A percentile compares a stretch with the other conserved stretches of the same genome.
Evolutionary conservation across 1,284 basidiomycete species (phyloP).

Genomic region (Apiotrichum montevideense): DNA sequence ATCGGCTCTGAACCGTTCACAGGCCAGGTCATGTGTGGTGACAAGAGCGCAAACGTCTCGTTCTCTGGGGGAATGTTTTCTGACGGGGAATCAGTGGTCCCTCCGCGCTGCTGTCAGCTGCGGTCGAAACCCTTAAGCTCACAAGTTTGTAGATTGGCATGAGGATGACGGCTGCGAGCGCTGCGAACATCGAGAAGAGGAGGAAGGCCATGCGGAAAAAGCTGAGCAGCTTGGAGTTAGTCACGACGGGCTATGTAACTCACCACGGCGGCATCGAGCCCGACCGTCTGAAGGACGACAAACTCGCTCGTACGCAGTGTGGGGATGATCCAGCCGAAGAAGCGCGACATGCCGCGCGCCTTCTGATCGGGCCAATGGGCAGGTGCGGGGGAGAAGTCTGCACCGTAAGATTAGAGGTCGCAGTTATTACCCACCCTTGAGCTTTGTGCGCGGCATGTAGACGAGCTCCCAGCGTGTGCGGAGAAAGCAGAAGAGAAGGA

Average conservation of each 20-base stretch:
- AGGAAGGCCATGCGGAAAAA: conserved; percentile 95
- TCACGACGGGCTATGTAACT: conserved; percentile 29
- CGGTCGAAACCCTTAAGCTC: conserved; percentile 25
- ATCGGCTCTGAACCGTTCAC: not conserved
- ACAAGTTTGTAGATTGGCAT: conserved; percentile 89
- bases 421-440: conserved; percentile 65
- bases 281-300: conserved; percentile 92
- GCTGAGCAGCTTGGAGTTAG: conserved; percentile 62
- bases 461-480: conserved; percentile 80
- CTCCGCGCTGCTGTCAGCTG: conserved; percentile 57
- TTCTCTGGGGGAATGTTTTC: conserved; percentile 54
- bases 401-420: not conserved
- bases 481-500: conserved; percentile 81
- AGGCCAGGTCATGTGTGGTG: not conserved
- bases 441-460: conserved; percentile 86
- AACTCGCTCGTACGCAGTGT: conserved; percentile 86
- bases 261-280: conserved; percentile 89
- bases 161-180: conserved; percentile 69
- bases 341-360: conserved; percentile 32
- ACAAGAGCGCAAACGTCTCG: not conserved
- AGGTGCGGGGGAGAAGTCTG: conserved; percentile 39
- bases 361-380: conserved; percentile 33
- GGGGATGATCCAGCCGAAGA: conserved; percentile 93
- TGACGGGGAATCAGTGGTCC: conserved; percentile 55
- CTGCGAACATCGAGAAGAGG: conserved; percentile 74